Conservation (phyloP, 192 early-diverging fungal genomes). For the Umbelopsis sp. region DNA sequence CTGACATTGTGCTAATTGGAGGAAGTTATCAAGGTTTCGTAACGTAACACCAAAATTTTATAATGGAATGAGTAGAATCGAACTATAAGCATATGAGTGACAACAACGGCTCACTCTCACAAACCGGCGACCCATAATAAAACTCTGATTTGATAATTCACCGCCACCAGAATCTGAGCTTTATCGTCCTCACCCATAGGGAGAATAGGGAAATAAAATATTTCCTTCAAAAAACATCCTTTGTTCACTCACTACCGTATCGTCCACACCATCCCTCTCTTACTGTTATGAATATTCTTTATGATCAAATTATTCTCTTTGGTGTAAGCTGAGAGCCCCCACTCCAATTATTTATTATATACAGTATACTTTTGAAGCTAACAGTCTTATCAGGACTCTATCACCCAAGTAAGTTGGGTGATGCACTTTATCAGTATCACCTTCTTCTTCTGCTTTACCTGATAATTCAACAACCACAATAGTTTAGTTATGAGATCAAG, state of each 20-base stretch:
- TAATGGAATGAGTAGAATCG: neutral
- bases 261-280: neutral
- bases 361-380: neutral
- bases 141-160: neutral
- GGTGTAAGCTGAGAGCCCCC: neutral
- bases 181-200: neutral
- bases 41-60: neutral
- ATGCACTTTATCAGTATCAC: no score
- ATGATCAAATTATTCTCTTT: constrained; percentile 28
- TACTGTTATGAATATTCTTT: constrained; percentile 6
- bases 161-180: no score
- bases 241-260: neutral
- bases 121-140: neutral
- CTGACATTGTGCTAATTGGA: neutral
- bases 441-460: neutral
- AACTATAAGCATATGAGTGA: neutral
- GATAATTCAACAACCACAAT: neutral
- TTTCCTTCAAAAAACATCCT: neutral
- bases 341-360: neutral
- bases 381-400: constrained; percentile 28
- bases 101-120: neutral
- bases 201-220: neutral
- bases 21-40: neutral
- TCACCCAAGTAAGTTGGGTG: constrained; percentile 41
- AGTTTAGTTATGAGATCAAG: constrained; percentile 30